phyloP scores from a whole-genome alignment of 192 early-diverging fungal species.

The Dispira parvispora region DNA sequence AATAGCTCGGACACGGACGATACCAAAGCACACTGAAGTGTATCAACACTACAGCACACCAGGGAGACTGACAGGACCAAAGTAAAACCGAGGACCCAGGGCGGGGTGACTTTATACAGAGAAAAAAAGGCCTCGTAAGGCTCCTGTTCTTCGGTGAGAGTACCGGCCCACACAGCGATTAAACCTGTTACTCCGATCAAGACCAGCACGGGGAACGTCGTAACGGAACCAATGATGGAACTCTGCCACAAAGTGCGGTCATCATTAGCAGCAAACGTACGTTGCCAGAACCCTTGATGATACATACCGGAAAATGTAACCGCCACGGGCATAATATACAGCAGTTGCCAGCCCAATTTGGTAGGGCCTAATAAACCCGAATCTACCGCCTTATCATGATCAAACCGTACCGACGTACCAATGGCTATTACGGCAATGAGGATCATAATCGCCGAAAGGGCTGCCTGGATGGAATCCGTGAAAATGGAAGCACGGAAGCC shows the following conservation, averaged over 20 bases:
- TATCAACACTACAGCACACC: conserved; percentile 48
- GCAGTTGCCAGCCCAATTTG: conserved; percentile 43
- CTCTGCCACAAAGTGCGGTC: conserved; percentile 40
- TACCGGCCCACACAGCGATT: conserved; percentile 44
- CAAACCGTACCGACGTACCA: conserved; percentile 32
- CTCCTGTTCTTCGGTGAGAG: conserved; percentile 26
- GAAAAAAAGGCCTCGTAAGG: conserved; percentile 50
- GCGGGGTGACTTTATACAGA: conserved; percentile 33
- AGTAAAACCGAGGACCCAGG: conserved; percentile 40
- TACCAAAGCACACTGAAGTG: conserved; percentile 49
- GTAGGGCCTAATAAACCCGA: conserved; percentile 37
- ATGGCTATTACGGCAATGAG: conserved; percentile 33
- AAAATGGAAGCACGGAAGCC: conserved; percentile 48
- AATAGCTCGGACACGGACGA: conserved; percentile 40
- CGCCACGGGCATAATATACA: conserved; percentile 42
- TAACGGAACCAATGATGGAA: conserved; percentile 33
- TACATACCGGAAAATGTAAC: conserved; percentile 43
- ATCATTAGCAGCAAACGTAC: conserved; percentile 46
- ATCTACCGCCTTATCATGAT: conserved; percentile 27
- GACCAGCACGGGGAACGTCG: conserved; percentile 33
- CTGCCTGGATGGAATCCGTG: conserved; percentile 42
- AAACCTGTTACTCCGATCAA: conserved; percentile 44
- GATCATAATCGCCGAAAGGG: conserved; percentile 35
- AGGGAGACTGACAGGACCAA: conserved; percentile 41
- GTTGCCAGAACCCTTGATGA: conserved; percentile 58